These are phyloP conservation scores for Penicillium argentinense DNA, from an alignment of 495 filamentous ascomycete species.

Conservation along the genomic window DNA sequence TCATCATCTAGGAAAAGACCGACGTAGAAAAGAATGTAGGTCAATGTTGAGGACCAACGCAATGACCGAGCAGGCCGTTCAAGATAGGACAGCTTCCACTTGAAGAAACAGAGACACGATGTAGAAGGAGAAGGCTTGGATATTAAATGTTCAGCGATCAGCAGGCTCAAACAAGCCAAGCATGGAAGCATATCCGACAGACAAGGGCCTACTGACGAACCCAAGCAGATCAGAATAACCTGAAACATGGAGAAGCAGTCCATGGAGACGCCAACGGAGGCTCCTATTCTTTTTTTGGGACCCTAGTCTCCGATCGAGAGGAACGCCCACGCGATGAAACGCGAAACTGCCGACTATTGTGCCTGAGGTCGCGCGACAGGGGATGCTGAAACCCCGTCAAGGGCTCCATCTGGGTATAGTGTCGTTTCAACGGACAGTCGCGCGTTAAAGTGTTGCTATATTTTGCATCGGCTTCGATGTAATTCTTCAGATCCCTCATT, in stretches of 20 bases:
- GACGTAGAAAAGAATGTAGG: slow-evolving; percentile 15
- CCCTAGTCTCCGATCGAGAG: slow-evolving; percentile 27
- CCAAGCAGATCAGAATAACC: slow-evolving; percentile 29
- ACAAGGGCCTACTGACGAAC: slow-evolving; percentile 24
- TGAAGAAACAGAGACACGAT: slow-evolving; percentile 18
- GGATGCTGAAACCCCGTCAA: slow-evolving; percentile 22
- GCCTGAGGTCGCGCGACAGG: slow-evolving; percentile 28
- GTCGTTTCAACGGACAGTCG: slow-evolving; percentile 44
- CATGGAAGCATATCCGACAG: slow-evolving; percentile 27
- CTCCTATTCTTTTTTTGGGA: slow-evolving; percentile 32
- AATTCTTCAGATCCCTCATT: slow-evolving; percentile 34
- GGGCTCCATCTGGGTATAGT: slow-evolving; percentile 21
- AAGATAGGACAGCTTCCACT: slow-evolving; percentile 9
- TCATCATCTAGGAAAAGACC: not conserved
- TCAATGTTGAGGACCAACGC: slow-evolving; percentile 12
- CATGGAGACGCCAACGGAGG: slow-evolving; percentile 36
- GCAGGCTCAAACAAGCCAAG: slow-evolving; percentile 23
- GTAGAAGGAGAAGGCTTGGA: slow-evolving; percentile 34
- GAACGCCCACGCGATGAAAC: slow-evolving; percentile 30
- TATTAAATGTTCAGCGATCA: slow-evolving; percentile 41
- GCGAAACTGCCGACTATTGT: slow-evolving; percentile 34
- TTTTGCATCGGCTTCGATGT: slow-evolving; percentile 35
- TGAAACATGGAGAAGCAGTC: slow-evolving; percentile 47
- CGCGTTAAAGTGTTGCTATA: slow-evolving; percentile 49
- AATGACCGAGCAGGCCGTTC: slow-evolving; percentile 9